Conservation (phyloP, 129 eudicot species). For the Flaveria sonorensis region DNA sequence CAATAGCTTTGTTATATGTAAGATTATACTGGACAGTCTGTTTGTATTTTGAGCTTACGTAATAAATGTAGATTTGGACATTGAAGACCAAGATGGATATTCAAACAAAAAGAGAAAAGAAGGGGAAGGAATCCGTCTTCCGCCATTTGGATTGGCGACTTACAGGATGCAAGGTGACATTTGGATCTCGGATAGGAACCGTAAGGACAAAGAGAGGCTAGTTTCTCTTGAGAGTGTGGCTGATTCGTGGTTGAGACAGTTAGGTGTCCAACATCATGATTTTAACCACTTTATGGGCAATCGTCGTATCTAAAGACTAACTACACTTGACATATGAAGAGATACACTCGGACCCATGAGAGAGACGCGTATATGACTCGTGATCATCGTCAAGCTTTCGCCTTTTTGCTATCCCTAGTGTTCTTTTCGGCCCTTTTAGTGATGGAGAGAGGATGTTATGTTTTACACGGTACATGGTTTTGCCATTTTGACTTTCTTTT, state of each 20-base stretch:
- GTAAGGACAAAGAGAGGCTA: conserved; percentile 59
- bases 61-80: conserved; percentile 49
- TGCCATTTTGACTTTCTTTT: conserved; percentile 13
- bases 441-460: neutral
- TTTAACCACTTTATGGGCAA: conserved; percentile 71
- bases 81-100: conserved; percentile 48
- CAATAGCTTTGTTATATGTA: no score
- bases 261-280: conserved; percentile 83
- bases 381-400: neutral
- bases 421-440: neutral
- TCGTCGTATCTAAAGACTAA: conserved; percentile 51
- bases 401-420: conserved; percentile 3
- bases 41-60: neutral
- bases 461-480: conserved; percentile 26
- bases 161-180: conserved; percentile 83
- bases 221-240: conserved; percentile 76
- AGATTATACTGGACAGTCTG: no score
- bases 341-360: conserved; percentile 6
- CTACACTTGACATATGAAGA: conserved; percentile 25
- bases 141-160: conserved; percentile 79
- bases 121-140: conserved; percentile 63
- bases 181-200: conserved; percentile 62
- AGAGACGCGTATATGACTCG: neutral
- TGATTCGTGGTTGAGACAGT: conserved; percentile 88
- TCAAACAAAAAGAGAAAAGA: conserved; percentile 43